Base-by-base conservation (phyloP, 306 rosid species). In the Ormosia emarginata region DNA sequence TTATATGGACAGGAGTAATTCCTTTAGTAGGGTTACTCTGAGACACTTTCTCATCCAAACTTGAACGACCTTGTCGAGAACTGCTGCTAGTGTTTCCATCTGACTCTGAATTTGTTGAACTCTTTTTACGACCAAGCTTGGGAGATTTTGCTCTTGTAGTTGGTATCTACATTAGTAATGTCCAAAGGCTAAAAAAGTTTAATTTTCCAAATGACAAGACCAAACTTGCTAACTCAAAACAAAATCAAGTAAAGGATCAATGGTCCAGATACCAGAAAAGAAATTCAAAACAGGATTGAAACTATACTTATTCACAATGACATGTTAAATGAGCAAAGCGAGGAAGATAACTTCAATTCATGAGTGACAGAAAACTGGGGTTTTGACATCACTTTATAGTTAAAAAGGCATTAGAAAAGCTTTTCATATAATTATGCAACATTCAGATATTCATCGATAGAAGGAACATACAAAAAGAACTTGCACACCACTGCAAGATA, bases 121-220 rank as follows among this genome's bases (percentile, higher is more conserved):
- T 46, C 90, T 95, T 96, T 86, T 81, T 93, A 3, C 99, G 92
- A n/a, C 99, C 98, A 15, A 96, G 92, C 92, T 96, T 96, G 8
- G 99, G 99, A 84, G 99, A 96, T 80, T 92, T 96, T 58, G 99
- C 91, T 86, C 98, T 90, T 63, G 99, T 96, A 65, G 97, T 85
- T 79, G 99, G 99, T 82, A 93, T 87, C 99, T 96, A 85, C 89
- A 85, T 80, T 50, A 78, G 71, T 43, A 88, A 86, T 15, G 71
- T 56, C 36, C 63, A 78, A 18, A 32, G 13, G 32, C 68, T 34
- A 61, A 63, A 73, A 50, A 44, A 1, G 4, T 41, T 71, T 12
- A 58, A 63, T 29, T 61, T 56, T 69, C 64, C 8, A 63, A 70
- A 74, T 52, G 47, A 52, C 59, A 69, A 41, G 53, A 41, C 49